A percentile compares a stretch with the other conserved stretches of the same genome.
Evolutionary conservation across 768 basidiomycete genomes (phyloP).

Genomic region (Phylloporus scabripes): DNA sequence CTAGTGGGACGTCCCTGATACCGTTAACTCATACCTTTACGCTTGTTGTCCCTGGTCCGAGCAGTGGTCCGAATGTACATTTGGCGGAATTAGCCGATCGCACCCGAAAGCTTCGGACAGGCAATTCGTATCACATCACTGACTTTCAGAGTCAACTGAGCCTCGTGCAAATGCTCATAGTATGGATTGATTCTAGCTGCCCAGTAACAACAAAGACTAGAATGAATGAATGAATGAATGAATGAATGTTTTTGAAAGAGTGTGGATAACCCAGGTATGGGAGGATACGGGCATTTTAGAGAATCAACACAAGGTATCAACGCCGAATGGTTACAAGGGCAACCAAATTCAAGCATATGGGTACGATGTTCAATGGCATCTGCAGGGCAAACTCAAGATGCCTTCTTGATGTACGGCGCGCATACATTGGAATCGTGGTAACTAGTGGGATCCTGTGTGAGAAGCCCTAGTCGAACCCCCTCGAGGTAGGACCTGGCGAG

Average conservation of each 20-base stretch:
- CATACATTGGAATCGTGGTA: constrained; percentile 61
- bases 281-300: not conserved
- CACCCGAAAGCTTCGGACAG: no score
- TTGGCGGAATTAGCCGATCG: no score
- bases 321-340: not conserved
- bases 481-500: constrained; percentile 62
- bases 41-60: no score
- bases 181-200: no score
- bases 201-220: not conserved
- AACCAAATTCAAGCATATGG: not conserved
- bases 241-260: not conserved
- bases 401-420: constrained; percentile 38
- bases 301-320: not conserved
- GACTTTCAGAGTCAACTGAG: no score
- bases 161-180: not conserved
- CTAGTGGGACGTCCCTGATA: no score
- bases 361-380: not conserved
- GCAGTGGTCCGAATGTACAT: no score
- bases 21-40: no score
- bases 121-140: no score
- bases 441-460: constrained; percentile 57
- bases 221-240: not conserved
- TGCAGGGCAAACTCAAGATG: constrained; percentile 1
- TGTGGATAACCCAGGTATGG: not conserved
- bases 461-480: constrained; percentile 50